Percentiles rank a stretch among this genome's conserved stretches.
These are phyloP conservation scores for Paspalum vaginatum DNA, from an alignment of 176 grass and related monocot species.

Conservation along the genomic window DNA sequence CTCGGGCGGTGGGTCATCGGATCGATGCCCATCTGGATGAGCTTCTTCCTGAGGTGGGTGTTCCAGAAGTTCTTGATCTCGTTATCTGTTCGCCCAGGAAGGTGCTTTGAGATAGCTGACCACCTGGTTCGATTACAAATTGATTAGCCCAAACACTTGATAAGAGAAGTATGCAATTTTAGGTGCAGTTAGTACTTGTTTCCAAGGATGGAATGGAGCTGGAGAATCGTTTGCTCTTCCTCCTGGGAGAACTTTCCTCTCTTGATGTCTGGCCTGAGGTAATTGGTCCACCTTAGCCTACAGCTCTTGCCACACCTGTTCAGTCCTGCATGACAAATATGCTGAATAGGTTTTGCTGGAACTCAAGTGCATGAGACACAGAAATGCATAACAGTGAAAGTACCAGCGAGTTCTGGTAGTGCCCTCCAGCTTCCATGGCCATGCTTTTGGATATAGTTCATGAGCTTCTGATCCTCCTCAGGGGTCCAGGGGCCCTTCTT, in stretches of 20 bases:
- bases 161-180: conserved; percentile 9
- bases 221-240: conserved; percentile 78
- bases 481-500: conserved; percentile 91
- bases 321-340: conserved; percentile 45
- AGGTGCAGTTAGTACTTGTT: conserved; percentile 62
- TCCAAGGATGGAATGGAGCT: conserved; percentile 67
- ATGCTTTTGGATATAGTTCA: conserved; percentile 65
- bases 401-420: conserved; percentile 71
- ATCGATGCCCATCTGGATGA: conserved; percentile 86
- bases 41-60: conserved; percentile 83
- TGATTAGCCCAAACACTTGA: conserved; percentile 31
- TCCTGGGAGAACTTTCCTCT: conserved; percentile 74
- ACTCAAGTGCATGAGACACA: background rate
- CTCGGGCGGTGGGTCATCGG: conserved; percentile 78
- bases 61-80: conserved; percentile 99
- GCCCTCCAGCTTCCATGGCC: conserved; percentile 83
- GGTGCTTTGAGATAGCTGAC: conserved; percentile 75
- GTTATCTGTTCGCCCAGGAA: conserved; percentile 76
- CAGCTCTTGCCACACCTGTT: conserved; percentile 90
- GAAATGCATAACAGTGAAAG: background rate
- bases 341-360: background rate
- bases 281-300: conserved; percentile 85
- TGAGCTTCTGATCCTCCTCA: conserved; percentile 78
- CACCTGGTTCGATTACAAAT: conserved; percentile 51
- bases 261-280: conserved; percentile 78